A percentile compares a stretch with the other conserved stretches of the same genome.
These are phyloP conservation scores for Wallacemonas rigidus DNA, from an alignment of 208 protist genomes.

Conservation along the genomic window DNA sequence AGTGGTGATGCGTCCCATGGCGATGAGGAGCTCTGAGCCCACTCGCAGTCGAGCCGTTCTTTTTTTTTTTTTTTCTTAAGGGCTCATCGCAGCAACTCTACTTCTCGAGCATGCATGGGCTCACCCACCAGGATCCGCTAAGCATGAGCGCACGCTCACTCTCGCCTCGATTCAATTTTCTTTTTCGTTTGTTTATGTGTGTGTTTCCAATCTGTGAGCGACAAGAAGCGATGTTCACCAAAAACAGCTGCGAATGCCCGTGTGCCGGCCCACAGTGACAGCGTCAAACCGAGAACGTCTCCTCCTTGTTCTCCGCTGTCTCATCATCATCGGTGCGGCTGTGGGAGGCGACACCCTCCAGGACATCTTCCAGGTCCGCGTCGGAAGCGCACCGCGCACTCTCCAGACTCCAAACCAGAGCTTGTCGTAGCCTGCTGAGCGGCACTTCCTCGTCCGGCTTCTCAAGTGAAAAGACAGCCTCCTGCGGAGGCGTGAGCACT, in stretches of 20 bases:
- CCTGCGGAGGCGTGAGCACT: not conserved
- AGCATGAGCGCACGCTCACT: no score
- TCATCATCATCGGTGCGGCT: not conserved
- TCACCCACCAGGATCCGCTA: no score
- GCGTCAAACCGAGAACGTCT: conserved; percentile 18
- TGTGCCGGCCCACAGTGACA: no score
- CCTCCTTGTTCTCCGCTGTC: conserved; percentile 9
- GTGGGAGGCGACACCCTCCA: conserved; percentile 1
- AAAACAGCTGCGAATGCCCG: not conserved
- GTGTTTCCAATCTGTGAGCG: no score
- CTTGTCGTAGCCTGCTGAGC: conserved; percentile 42
- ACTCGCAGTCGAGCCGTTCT: no score
- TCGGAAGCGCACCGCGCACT: not conserved
- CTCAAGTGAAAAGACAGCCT: conserved; percentile 40
- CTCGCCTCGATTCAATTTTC: not conserved
- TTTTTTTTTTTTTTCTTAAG: no score
- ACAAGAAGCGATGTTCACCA: no score
- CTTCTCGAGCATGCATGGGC: no score
- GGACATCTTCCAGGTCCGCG: not conserved
- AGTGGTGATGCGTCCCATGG: no score
- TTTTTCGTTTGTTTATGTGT: not conserved
- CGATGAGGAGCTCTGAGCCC: no score
- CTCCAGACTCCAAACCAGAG: conserved; percentile 44
- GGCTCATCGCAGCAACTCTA: no score
- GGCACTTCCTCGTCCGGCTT: conserved; percentile 58